Evolutionary conservation across 192 early-diverging fungal genomes (phyloP), one percentile per base, ranked within the genome.

Genomic region (Backusella parvicylindrica): DNA sequence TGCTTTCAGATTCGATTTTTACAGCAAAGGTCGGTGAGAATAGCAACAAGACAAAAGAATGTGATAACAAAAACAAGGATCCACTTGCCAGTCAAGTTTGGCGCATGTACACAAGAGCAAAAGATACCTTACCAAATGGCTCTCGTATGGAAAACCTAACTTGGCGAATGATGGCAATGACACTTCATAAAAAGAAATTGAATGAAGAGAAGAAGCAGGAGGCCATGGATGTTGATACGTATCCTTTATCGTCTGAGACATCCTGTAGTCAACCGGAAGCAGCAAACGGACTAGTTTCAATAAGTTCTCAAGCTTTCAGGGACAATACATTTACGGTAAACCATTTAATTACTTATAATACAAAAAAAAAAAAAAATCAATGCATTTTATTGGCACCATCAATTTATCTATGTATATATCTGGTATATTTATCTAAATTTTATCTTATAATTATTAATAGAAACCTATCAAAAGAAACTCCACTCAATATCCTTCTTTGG

Each of bases 131-230:
- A 40, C 91, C 92, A 11, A 87, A 93, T 50, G 95, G 94, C n/a
- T 86, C 86, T 36, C 81, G 95, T 32, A 83, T 95, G 8, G 95
- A 96, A 79, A 96, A 95, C 79, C 65, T 94, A 67, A 88, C 91
- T 7, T 96, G 95, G 95, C 80, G 95, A 30, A 87, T 94, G 81
- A 93, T 95, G 91, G 89, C 90, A 26, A 88, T 91, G 86, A 87
- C 80, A 13, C 73, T 91, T 33, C 73, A 82, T 60, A 81, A 84
- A 41, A 83, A 83, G 18, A 71, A 77, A 16, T 68, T 79, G n/a
- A 21, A 73, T 5, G 60, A 41, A 35, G 40, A 28, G 2, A 60
- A 50, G n/a, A 60, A 50, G n/a, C 18, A 50, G 4, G 6, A 60
- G 8, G 26, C 21, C 2, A 60, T 60, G 53, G 53, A 60, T 4